Conservation (phyloP, 768 basidiomycete species). For the Tulasnella sp. region DNA sequence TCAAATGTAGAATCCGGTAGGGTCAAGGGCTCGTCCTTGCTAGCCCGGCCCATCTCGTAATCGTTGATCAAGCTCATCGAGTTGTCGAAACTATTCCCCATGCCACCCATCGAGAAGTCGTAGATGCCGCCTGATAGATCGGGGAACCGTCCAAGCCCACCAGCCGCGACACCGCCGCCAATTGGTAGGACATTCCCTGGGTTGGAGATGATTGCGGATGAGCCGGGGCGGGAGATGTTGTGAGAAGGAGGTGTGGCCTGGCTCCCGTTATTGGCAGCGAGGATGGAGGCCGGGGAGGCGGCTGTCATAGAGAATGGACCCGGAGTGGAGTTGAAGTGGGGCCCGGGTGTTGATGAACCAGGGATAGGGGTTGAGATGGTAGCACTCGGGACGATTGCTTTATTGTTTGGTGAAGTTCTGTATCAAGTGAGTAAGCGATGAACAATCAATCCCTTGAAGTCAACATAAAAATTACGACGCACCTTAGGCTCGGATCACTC, state of each 20-base stretch:
- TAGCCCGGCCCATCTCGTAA: background rate
- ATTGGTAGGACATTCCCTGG: background rate
- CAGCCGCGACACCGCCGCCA: background rate
- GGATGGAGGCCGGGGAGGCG: background rate
- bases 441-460: too few species aligned
- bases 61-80: background rate
- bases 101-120: background rate
- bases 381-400: background rate
- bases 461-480: too few species aligned
- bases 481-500: background rate
- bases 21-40: background rate
- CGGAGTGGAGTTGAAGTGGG: background rate
- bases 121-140: background rate
- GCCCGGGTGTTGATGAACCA: slow-evolving; percentile 4
- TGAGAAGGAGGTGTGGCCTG: background rate
- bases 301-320: background rate
- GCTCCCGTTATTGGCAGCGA: slow-evolving; percentile 1
- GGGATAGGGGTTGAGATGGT: background rate
- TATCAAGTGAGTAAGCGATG: too few species aligned
- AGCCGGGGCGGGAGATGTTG: slow-evolving; percentile 8
- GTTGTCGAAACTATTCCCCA: background rate
- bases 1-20: background rate
- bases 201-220: background rate
- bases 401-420: slow-evolving; percentile 4
- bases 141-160: too few species aligned